Conservation (phyloP, 2,329 filamentous ascomycete species). For the Aspergillus pseudoviridinutans region DNA sequence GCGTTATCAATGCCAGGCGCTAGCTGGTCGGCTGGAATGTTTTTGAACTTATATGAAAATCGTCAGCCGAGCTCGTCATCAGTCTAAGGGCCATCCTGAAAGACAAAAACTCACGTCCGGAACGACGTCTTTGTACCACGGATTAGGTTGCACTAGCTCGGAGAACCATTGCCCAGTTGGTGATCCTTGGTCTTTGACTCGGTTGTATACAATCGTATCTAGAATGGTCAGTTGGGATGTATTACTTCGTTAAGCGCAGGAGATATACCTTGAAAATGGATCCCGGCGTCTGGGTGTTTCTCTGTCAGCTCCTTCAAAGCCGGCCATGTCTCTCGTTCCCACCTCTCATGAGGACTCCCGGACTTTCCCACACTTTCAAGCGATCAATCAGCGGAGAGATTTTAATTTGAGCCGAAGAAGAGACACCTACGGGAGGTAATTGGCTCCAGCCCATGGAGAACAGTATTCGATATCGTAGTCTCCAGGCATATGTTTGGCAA, state of each 20-base stretch:
- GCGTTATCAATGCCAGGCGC: conserved; percentile 65
- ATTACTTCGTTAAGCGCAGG: neutral
- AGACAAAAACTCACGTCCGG: conserved; percentile 53
- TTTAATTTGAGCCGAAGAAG: neutral
- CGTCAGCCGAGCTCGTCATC: neutral
- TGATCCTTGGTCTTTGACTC: conserved; percentile 59
- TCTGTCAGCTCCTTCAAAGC: conserved; percentile 57
- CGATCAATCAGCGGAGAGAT: conserved; percentile 2
- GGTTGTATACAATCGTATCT: conserved; percentile 54
- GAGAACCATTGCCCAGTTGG: conserved; percentile 59
- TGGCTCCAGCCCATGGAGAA: conserved; percentile 84
- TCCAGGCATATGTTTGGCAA: conserved; percentile 87
- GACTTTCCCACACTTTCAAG: conserved; percentile 34
- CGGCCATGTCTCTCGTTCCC: conserved; percentile 63
- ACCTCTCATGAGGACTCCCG: conserved; percentile 41
- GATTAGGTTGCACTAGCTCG: conserved; percentile 61
- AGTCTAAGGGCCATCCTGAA: neutral
- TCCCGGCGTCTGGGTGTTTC: conserved; percentile 70
- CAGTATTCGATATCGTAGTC: conserved; percentile 91
- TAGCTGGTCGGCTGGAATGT: conserved; percentile 56
- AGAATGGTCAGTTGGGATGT: neutral
- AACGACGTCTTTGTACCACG: conserved; percentile 70
- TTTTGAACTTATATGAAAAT: conserved; percentile 53
- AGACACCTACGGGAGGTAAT: conserved; percentile 63
- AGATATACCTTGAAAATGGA: conserved; percentile 68